Evolutionary conservation across 176 grass and related monocot species (phyloP), one percentile per base, ranked within the genome.

Genomic region (Eremochloa ophiuroides): DNA sequence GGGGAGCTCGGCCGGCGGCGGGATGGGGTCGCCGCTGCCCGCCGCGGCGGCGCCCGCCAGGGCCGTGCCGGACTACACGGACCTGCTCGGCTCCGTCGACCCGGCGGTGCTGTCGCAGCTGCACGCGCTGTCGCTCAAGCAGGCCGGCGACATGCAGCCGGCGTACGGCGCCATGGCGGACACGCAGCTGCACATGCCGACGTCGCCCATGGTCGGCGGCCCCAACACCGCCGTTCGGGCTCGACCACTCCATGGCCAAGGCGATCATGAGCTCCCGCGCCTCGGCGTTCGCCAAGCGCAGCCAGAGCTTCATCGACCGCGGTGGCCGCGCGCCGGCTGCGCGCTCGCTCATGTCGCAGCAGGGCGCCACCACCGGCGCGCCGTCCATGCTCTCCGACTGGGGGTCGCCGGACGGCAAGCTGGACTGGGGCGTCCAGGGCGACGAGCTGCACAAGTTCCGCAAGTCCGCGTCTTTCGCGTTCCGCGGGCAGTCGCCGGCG

Each of bases 251-350:
- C 72, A 92, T 92, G 93, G 93, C 93, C 8, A 95, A 85, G 82
- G 93, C 93, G 58, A 92, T 95, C 79, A 91, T 91, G 92, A 94
- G 85, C 89, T 91, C 92, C 20, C 92, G 92, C 74, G 92, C 92
- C 46, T 89, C 85, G 10, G 92, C 88, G 28, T 93, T 93, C 62
- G 84, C 83, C n/a, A 93, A 94, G 86, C 91, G 97, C 43, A 99
- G 97, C 80, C 93, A 99, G 87, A 99, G 97, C 89, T 99, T 99
- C 82, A 82, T 85, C 53, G 97, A 99, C 77, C 97, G 93, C 60
- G 84, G 75, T 14, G 91, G 83, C 12, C 74, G 78, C 59, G 66
- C 82, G 7, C 80, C 68, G 74, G 71, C 62, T 22, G 12, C 63
- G 33, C 85, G 75, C 63, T 88, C 90, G 8, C 81, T 87, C 47